phyloP scores from a whole-genome alignment of 495 filamentous ascomycete genomes.

The Annulohypoxylon bovei region DNA sequence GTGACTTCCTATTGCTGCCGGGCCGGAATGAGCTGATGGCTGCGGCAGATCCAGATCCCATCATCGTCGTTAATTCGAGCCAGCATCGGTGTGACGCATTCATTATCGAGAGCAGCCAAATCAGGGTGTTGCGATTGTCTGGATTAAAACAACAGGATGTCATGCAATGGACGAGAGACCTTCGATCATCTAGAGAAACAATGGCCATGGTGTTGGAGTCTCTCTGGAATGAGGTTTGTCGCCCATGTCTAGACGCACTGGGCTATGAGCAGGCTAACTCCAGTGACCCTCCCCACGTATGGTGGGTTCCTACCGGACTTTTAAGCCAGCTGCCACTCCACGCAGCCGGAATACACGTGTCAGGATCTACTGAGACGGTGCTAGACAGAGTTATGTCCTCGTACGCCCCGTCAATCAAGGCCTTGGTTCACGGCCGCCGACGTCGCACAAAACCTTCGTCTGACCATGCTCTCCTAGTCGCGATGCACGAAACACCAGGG shows the following conservation, averaged over 20 bases:
- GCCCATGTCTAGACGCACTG: not conserved
- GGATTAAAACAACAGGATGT: not conserved
- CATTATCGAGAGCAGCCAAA: not conserved
- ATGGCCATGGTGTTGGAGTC: constrained; percentile 1
- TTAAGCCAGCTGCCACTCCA: constrained; percentile 31
- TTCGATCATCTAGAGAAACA: not conserved
- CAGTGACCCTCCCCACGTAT: not conserved
- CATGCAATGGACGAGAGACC: not conserved
- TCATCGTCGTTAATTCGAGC: constrained; percentile 8
- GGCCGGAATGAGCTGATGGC: constrained; percentile 1
- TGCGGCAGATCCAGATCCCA: constrained; percentile 9
- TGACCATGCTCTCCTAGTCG: not conserved
- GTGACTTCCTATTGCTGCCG: constrained; percentile 7
- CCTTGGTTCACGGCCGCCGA: not conserved
- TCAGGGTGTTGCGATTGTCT: not conserved
- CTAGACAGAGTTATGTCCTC: constrained; percentile 23
- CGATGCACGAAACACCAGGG: constrained; percentile 3
- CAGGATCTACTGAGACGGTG: constrained; percentile 1
- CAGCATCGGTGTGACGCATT: constrained; percentile 3
- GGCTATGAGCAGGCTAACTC: not conserved
- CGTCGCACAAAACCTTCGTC: not conserved
- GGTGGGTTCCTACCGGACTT: constrained; percentile 7
- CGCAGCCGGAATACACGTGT: constrained; percentile 32
- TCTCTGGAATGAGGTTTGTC: not conserved
- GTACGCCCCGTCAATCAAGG: constrained; percentile 11